These are phyloP conservation scores for Acanthamoeba sp. DNA, from an alignment of 208 protist species.

Conservation along the genomic window DNA sequence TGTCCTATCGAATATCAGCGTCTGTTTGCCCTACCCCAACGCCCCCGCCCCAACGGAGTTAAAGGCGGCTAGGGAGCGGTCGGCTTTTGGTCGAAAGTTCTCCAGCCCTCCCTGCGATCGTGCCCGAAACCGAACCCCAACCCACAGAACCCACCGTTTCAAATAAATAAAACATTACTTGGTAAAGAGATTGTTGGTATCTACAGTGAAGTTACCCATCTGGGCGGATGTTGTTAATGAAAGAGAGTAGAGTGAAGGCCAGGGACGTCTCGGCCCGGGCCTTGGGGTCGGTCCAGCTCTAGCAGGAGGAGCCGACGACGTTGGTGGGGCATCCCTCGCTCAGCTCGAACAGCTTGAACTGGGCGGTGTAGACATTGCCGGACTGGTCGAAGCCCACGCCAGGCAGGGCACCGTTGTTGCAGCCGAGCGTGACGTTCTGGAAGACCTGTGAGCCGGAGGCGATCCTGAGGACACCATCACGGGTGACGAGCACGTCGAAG, in stretches of 20 bases:
- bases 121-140: not conserved
- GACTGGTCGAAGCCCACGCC: conserved; percentile 7
- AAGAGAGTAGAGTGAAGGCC: no score
- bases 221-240: no score
- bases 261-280: no score
- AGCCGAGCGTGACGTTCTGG: conserved; percentile 9
- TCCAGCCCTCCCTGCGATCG: not conserved
- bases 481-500: conserved; percentile 5
- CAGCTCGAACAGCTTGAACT: conserved; percentile 6
- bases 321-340: not conserved
- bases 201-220: no score
- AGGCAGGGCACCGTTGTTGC: not conserved
- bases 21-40: no score
- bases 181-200: no score
- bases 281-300: no score
- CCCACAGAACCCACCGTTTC: no score
- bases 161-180: no score
- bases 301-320: conserved; percentile 15
- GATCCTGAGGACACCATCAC: not conserved
- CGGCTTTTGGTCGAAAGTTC: not conserved
- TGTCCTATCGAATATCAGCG: no score
- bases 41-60: no score
- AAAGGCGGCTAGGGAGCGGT: not conserved
- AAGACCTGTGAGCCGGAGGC: not conserved
- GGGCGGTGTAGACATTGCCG: conserved; percentile 22